Evolutionary conservation across 176 grass and related monocot species (phyloP).

Genomic region (Cymbopogon citratus): DNA sequence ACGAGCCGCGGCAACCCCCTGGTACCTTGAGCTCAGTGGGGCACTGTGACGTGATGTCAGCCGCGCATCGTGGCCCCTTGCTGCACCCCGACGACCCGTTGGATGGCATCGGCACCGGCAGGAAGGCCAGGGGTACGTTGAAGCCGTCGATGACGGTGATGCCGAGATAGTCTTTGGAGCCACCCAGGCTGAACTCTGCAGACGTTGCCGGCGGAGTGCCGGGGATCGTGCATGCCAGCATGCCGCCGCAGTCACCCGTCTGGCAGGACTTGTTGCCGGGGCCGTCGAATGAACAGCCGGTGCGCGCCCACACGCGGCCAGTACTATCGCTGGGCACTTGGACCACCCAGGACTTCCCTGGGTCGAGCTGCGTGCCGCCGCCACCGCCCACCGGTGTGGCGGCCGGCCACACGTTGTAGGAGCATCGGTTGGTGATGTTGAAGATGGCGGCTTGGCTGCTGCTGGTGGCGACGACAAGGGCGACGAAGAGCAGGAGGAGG

Average conservation of each 20-base stretch:
- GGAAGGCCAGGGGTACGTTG: slow-evolving; percentile 52
- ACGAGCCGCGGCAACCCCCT: slow-evolving; percentile 20
- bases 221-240: neutral
- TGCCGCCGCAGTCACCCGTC: neutral
- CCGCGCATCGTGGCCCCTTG: neutral
- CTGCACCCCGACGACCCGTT: neutral
- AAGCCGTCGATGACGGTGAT: slow-evolving; percentile 41
- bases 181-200: neutral
- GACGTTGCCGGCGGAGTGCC: neutral
- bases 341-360: neutral
- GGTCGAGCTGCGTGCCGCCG: neutral
- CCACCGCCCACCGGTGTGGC: slow-evolving; percentile 1
- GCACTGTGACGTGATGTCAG: neutral
- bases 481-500: neutral
- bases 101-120: neutral
- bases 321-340: accelerated
- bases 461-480: neutral
- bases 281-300: neutral
- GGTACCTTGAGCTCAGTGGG: neutral
- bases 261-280: neutral
- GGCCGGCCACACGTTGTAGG: slow-evolving; percentile 43
- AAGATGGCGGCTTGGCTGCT: neutral
- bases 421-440: slow-evolving; percentile 32
- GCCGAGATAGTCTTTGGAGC: neutral
- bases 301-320: slow-evolving; percentile 13